These are phyloP conservation scores for Coriaria nepalensis DNA, from an alignment of 306 rosid species.

Conservation along the genomic window DNA sequence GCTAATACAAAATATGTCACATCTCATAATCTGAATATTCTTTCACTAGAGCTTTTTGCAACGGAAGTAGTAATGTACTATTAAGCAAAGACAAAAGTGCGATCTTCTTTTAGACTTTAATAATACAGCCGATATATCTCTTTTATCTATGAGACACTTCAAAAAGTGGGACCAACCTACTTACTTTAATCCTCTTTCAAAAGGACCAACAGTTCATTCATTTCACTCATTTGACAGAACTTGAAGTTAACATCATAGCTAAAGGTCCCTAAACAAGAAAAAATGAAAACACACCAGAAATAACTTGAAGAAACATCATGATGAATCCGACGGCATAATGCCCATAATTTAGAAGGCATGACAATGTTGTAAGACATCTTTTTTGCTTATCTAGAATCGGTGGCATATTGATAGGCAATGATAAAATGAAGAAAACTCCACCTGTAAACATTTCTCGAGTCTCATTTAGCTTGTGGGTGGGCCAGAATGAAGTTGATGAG, in stretches of 20 bases:
- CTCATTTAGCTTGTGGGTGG: constrained; percentile 20
- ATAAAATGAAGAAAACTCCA: constrained; percentile 24
- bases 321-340: constrained; percentile 43
- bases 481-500: constrained; percentile 16
- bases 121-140: too few relatives aligned
- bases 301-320: constrained; percentile 49
- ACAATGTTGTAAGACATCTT: constrained; percentile 23
- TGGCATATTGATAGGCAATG: constrained; percentile 16
- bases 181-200: constrained; percentile 18
- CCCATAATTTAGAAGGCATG: constrained; percentile 41
- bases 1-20: too few relatives aligned
- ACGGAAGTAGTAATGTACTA: too few relatives aligned
- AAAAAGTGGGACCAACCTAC: constrained; percentile 15
- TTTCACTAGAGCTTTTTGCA: too few relatives aligned
- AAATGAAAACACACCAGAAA: constrained; percentile 14
- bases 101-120: too few relatives aligned
- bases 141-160: constrained; percentile 5
- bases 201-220: constrained; percentile 15
- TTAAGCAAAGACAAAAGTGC: too few relatives aligned
- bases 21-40: too few relatives aligned
- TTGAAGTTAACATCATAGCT: constrained; percentile 34
- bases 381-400: constrained; percentile 27
- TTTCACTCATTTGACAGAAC: constrained; percentile 27
- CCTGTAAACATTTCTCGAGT: constrained; percentile 19
- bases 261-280: constrained; percentile 26